phyloP scores from a whole-genome alignment of 2,329 filamentous ascomycete genomes.

The Clarireedia homoeocarpa region DNA sequence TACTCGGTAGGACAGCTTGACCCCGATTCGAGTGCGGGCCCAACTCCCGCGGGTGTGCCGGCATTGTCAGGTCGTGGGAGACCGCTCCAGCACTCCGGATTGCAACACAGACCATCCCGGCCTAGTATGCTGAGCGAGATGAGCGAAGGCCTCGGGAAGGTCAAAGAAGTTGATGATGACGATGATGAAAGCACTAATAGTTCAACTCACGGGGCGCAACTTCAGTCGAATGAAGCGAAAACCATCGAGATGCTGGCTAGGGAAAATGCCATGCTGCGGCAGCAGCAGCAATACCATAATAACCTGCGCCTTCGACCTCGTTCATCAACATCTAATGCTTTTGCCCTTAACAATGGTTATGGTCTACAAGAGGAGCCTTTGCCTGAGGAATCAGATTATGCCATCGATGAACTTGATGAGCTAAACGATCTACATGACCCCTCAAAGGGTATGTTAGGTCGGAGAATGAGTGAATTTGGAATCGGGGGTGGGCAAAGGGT shows the following conservation, averaged over 20 bases:
- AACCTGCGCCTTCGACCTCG: conserved; percentile 48
- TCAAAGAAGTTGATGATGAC: conserved; percentile 63
- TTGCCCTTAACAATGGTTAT: conserved; percentile 48
- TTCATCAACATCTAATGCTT: conserved; percentile 46
- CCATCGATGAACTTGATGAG: conserved; percentile 66
- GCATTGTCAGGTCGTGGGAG: conserved; percentile 25
- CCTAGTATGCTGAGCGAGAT: conserved; percentile 70
- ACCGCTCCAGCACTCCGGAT: conserved; percentile 51
- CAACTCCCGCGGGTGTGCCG: conserved; percentile 16
- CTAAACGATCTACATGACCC: conserved; percentile 38
- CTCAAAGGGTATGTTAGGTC: conserved; percentile 23
- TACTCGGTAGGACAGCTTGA: conserved; percentile 93
- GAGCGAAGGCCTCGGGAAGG: conserved; percentile 58
- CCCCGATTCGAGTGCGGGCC: conserved; percentile 41
- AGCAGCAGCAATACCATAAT: conserved; percentile 50
- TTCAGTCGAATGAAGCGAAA: conserved; percentile 49
- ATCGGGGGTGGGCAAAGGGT: conserved; percentile 25
- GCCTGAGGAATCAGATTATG: conserved; percentile 60
- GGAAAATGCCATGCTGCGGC: conserved; percentile 55
- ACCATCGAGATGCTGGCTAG: conserved; percentile 55
- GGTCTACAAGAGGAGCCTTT: conserved; percentile 52
- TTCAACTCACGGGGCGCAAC: conserved; percentile 45
- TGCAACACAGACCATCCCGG: conserved; percentile 75
- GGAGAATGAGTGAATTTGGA: conserved; percentile 32
- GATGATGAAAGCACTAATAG: conserved; percentile 51